A percentile compares a stretch with the other conserved stretches of the same genome.
Conservation (phyloP, 1,284 basidiomycete genomes). For the Erythrobasidium hasegawianum region DNA sequence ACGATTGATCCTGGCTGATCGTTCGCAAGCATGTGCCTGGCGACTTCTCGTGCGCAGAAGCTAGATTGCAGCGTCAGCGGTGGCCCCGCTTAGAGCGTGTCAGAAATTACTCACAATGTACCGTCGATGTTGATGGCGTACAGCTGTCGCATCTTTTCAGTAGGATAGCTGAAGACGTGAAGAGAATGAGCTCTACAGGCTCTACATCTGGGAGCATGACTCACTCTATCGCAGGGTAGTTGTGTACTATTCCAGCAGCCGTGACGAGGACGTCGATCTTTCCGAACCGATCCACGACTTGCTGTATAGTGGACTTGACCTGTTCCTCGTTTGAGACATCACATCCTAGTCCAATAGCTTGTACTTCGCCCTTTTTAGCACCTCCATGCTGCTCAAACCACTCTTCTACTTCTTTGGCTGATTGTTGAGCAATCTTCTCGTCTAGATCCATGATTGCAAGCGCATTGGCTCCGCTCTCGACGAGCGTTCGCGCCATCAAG, state of each 20-base stretch:
- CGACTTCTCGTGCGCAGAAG: conserved; percentile 90
- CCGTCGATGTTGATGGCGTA: conserved; percentile 94
- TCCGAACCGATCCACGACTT: conserved; percentile 70
- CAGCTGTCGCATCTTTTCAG: conserved; percentile 55
- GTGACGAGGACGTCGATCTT: conserved; percentile 78
- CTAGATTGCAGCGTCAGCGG: too few species aligned
- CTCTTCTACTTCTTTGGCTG: conserved; percentile 68
- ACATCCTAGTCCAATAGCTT: conserved; percentile 73
- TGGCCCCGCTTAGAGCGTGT: too few species aligned
- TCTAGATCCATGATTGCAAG: conserved; percentile 82
- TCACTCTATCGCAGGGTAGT: conserved; percentile 31
- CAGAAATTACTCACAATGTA: conserved; percentile 48
- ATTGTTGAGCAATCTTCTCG: conserved; percentile 63
- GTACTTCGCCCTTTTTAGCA: conserved; percentile 60
- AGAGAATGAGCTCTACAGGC: too few species aligned
- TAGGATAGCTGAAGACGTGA: conserved; percentile 64
- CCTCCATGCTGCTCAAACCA: conserved; percentile 60
- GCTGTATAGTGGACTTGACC: conserved; percentile 67
- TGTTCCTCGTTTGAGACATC: conserved; percentile 80
- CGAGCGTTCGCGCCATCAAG: conserved; percentile 81
- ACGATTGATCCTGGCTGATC: conserved; percentile 65
- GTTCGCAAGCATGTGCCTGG: conserved; percentile 59
- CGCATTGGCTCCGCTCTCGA: conserved; percentile 76
- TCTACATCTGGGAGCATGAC: too few species aligned
- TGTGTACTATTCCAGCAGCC: conserved; percentile 64